Evolutionary conservation across 441 rosid genomes (phyloP), one percentile per base, ranked within the genome.

Genomic region (Isatis lusitanica): DNA sequence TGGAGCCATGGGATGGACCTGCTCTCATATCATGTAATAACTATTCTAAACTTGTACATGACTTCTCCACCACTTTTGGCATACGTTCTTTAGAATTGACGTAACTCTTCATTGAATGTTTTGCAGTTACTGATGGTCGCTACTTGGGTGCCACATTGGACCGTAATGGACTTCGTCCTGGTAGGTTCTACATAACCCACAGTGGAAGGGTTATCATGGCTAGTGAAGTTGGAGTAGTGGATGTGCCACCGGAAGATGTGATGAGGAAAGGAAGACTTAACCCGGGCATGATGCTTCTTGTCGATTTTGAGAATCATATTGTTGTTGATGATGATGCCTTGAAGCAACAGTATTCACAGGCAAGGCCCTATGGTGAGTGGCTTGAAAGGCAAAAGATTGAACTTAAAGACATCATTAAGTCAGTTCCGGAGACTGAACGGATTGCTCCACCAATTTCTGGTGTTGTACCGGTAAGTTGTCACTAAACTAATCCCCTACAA

Each of bases 1-100:
- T 96, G 98, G 99, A 96, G 86, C 99, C 99, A 35, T 96, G 99
- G 99, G 99, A 96, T 82, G 99, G 99, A 51, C 99, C 98, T 77
- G 98, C 99, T 65, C 94, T 96, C 38, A 94, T 96, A 67, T 92
- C 99, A 87, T 96, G 99, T 94, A 93, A 89, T 36, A 60, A 47
- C 36, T 57, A 11, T 58, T 50, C 15, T 48, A 7, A 18, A 55
- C 28, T 24, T 75, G 5, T 74, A 18, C 63, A 58, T 18, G 35
- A 55, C 9, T 18, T 39, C 7, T 6, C 66, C 17, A 47, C 33
- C 39, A 2, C 10, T 42, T 47, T 53, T 53, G 6, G 11, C 31
- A 15, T 17, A 24, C 6, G 6, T 31, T 52, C 35, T 21, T 15
- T 46, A 50, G 33, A 57, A 35, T 7, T 64, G 66, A 31, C 62